Evolutionary conservation across 768 basidiomycete genomes (phyloP).

Genomic region (Boletus vinaceobasis): DNA sequence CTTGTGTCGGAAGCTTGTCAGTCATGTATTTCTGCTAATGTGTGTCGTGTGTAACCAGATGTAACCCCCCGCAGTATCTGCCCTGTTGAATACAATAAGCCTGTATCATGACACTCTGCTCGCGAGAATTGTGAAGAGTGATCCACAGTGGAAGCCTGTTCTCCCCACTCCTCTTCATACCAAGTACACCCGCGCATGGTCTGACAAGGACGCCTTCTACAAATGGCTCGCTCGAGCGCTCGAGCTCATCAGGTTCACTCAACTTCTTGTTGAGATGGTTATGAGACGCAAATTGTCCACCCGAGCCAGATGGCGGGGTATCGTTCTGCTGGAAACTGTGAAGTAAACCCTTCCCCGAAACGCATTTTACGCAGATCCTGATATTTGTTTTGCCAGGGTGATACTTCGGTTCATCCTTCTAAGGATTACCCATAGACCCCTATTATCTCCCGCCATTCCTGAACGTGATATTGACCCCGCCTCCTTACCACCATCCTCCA

Average conservation of each 20-base stretch:
- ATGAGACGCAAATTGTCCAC: constrained; percentile 66
- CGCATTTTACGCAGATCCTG: background rate
- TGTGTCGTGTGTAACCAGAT: constrained; percentile 15
- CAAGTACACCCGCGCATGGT: constrained; percentile 89
- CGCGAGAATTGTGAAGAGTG: constrained; percentile 54
- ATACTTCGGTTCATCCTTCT: constrained; percentile 71
- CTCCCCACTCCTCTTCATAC: constrained; percentile 76
- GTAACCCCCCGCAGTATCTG: constrained; percentile 58
- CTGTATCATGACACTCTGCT: constrained; percentile 96
- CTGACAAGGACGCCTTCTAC: constrained; percentile 64
- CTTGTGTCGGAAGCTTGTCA: constrained; percentile 90
- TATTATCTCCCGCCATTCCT: constrained; percentile 76
- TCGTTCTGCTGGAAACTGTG: constrained; percentile 73
- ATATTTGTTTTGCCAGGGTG: constrained; percentile 47
- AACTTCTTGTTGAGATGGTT: constrained; percentile 89
- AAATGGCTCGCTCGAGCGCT: constrained; percentile 75
- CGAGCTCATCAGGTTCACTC: constrained; percentile 73
- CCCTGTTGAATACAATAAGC: constrained; percentile 82
- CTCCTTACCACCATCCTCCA: constrained; percentile 51
- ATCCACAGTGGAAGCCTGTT: constrained; percentile 71
- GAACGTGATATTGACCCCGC: constrained; percentile 86
- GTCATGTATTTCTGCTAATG: constrained; percentile 36
- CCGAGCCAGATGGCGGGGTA: constrained; percentile 67
- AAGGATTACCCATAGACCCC: constrained; percentile 69
- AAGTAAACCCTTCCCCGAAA: constrained; percentile 56